phyloP scores from a whole-genome alignment of 768 basidiomycete species.

The Sporobolomyces pararoseus region DNA sequence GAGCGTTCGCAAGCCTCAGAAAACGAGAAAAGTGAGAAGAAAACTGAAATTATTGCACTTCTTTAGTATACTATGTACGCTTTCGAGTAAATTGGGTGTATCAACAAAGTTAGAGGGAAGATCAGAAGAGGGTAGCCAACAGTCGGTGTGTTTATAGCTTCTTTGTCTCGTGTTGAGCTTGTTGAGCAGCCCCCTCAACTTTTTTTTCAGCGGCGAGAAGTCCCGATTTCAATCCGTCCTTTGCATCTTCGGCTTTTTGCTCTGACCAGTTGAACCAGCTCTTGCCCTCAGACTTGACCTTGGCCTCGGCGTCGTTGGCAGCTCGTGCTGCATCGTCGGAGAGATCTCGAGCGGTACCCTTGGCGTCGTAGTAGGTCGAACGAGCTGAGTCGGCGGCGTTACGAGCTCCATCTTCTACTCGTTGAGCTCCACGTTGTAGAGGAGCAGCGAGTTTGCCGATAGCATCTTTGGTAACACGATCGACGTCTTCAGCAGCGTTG shows the following conservation, averaged over 20 bases:
- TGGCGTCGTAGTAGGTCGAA: conserved; percentile 20
- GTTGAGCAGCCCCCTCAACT: conserved; percentile 24
- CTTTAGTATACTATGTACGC: background rate
- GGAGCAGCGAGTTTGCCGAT: conserved; percentile 19
- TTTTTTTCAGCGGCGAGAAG: conserved; percentile 24
- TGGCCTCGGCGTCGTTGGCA: conserved; percentile 5
- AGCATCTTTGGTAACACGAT: background rate
- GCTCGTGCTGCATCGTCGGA: background rate
- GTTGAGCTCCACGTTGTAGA: background rate
- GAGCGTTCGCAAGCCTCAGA: no score
- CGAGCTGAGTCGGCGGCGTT: background rate
- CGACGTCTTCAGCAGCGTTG: conserved; percentile 7
- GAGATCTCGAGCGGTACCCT: background rate
- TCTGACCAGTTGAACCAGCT: conserved; percentile 27
- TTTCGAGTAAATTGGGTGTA: background rate
- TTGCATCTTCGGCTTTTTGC: conserved; percentile 26
- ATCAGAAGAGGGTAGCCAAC: background rate
- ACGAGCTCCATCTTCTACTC: background rate
- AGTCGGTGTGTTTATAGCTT: conserved; percentile 18
- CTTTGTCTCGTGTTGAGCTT: conserved; percentile 31
- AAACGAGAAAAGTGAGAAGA: no score
- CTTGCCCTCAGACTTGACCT: conserved; percentile 20
- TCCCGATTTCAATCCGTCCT: conserved; percentile 26
- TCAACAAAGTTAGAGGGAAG: background rate
- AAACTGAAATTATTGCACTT: no score